phyloP scores from a whole-genome alignment of 2,329 filamentous ascomycete genomes.

The Geosmithia putterillii region DNA sequence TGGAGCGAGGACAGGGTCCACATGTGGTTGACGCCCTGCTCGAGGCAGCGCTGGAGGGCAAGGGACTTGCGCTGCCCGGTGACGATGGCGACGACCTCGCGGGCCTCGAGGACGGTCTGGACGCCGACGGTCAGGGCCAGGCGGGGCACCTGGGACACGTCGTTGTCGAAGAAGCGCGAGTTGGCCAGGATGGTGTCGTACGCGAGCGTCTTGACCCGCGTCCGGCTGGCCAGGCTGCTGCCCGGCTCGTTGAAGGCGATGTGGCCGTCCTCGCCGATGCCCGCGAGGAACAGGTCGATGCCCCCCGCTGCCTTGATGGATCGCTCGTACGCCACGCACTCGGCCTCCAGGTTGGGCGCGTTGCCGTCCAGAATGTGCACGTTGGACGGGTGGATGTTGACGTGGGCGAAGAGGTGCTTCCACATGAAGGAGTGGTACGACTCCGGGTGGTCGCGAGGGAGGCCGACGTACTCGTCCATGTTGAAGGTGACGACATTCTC shows the following conservation, averaged over 20 bases:
- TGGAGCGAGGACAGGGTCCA: constrained; percentile 78
- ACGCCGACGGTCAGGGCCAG: constrained; percentile 81
- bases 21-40: constrained; percentile 79
- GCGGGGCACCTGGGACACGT: constrained; percentile 61
- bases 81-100: constrained; percentile 74
- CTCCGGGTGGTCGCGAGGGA: constrained; percentile 71
- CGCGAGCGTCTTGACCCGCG: constrained; percentile 74
- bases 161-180: constrained; percentile 70
- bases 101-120: constrained; percentile 68
- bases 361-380: constrained; percentile 81
- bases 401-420: constrained; percentile 78
- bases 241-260: constrained; percentile 88
- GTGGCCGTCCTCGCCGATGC: constrained; percentile 77
- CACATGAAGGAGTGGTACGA: constrained; percentile 92
- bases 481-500: constrained; percentile 86
- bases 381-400: constrained; percentile 70
- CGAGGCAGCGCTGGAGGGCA: constrained; percentile 68
- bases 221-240: constrained; percentile 63
- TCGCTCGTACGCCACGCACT: constrained; percentile 70
- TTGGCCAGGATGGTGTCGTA: constrained; percentile 83
- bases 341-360: constrained; percentile 59
- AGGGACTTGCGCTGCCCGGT: constrained; percentile 70
- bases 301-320: constrained; percentile 64
- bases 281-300: constrained; percentile 76
- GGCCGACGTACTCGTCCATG: constrained; percentile 85